These are phyloP conservation scores for Entophlyctis luteolus DNA, from an alignment of 192 early-diverging fungal species.

Conservation along the genomic window DNA sequence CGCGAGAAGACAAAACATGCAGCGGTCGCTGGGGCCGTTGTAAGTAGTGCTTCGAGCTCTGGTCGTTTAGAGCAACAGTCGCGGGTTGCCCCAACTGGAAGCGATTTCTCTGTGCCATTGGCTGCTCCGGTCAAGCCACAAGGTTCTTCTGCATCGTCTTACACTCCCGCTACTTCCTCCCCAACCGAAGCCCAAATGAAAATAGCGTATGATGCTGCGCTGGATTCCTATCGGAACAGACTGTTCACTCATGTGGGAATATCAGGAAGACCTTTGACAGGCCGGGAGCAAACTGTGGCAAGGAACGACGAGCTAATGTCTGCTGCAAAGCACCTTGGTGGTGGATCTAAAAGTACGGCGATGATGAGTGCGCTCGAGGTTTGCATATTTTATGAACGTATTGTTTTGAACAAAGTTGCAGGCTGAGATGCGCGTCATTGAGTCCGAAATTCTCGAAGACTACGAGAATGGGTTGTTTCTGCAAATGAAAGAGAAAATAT, in stretches of 20 bases:
- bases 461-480: slow-evolving; percentile 19
- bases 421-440: slow-evolving; percentile 26
- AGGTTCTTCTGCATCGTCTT: not conserved
- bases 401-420: not conserved
- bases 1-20: slow-evolving; percentile 2
- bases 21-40: not conserved
- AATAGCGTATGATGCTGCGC: slow-evolving; percentile 6
- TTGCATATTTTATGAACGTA: not conserved
- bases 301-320: slow-evolving; percentile 21
- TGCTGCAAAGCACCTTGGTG: not conserved
- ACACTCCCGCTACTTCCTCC: not conserved
- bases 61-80: not conserved
- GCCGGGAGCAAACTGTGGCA: slow-evolving; percentile 16
- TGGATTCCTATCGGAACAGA: slow-evolving; percentile 17
- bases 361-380: slow-evolving; percentile 17
- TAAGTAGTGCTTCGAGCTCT: not conserved
- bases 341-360: not conserved
- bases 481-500: slow-evolving; percentile 5
- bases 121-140: not conserved
- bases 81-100: not conserved
- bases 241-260: slow-evolving; percentile 10
- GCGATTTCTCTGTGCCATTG: not conserved
- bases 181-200: slow-evolving; percentile 5
- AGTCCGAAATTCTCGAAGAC: slow-evolving; percentile 20
- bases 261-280: slow-evolving; percentile 9